phyloP scores from a whole-genome alignment of 805 yeast species.

The Sporopachydermia lactativora region DNA sequence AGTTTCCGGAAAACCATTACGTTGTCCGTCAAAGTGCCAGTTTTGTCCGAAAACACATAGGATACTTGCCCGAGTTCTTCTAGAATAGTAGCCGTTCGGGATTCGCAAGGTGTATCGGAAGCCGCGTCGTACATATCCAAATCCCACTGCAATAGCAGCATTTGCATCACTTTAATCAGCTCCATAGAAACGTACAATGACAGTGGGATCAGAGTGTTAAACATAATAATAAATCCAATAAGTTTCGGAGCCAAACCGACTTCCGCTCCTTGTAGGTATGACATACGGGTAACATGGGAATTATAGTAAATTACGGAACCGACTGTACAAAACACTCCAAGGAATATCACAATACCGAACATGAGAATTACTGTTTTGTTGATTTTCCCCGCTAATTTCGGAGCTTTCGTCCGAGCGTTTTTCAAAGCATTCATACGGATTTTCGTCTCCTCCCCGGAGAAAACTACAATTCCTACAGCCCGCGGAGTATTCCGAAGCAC shows the following conservation, averaged over 20 bases:
- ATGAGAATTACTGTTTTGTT: conserved; percentile 75
- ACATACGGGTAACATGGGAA: conserved; percentile 27
- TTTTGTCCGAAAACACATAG: conserved; percentile 88
- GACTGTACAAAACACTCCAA: conserved; percentile 72
- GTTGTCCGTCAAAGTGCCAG: conserved; percentile 95
- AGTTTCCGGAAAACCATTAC: conserved; percentile 84
- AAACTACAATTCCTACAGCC: conserved; percentile 68
- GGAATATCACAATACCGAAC: conserved; percentile 64
- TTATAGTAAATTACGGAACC: conserved; percentile 48
- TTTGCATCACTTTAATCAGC: conserved; percentile 80
- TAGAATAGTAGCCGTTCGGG: conserved; percentile 86
- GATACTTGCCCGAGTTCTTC: conserved; percentile 97
- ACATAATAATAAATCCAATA: conserved; percentile 96
- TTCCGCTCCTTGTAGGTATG: conserved; percentile 66
- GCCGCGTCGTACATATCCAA: conserved; percentile 85
- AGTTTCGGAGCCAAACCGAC: conserved; percentile 81
- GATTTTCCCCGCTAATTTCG: conserved; percentile 73
- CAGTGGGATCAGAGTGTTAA: conserved; percentile 87
- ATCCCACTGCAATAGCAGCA: conserved; percentile 72
- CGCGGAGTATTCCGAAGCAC: conserved; percentile 71
- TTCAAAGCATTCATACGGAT: conserved; percentile 89
- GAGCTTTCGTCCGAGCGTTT: conserved; percentile 86
- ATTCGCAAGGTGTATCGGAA: conserved; percentile 84
- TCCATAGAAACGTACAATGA: conserved; percentile 96
- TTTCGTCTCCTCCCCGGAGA: conserved; percentile 93